Percentiles rank a stretch among this genome's conserved stretches.
These are phyloP conservation scores for Colletotrichum sp. DNA, from an alignment of 2,329 filamentous ascomycete species.

Conservation along the genomic window DNA sequence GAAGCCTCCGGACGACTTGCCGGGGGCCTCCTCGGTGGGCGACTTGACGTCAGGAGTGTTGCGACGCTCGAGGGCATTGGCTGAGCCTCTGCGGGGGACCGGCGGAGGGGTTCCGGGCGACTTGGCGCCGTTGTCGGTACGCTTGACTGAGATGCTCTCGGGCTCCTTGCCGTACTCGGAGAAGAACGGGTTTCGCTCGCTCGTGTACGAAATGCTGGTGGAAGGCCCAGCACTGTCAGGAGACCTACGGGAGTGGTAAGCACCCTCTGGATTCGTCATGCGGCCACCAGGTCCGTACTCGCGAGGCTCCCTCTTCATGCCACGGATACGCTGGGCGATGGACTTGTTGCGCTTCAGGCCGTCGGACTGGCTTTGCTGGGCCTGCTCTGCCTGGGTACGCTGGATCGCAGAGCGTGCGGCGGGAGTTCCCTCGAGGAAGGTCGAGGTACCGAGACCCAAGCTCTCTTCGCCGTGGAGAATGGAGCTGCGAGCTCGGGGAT, in stretches of 20 bases:
- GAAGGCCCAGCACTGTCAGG: conserved; percentile 39
- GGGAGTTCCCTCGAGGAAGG: conserved; percentile 92
- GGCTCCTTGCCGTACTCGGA: conserved; percentile 71
- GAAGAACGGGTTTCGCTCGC: conserved; percentile 80
- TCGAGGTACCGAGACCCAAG: conserved; percentile 87
- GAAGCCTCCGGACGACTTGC: conserved; percentile 60
- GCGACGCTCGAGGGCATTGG: conserved; percentile 62
- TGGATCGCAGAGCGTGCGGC: conserved; percentile 81
- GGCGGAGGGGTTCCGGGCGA: conserved; percentile 65
- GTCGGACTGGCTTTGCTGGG: conserved; percentile 54
- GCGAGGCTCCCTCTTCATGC: conserved; percentile 75
- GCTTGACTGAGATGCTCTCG: conserved; percentile 53
- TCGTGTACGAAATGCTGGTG: conserved; percentile 35
- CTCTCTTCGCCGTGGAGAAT: conserved; percentile 84
- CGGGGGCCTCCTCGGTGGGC: conserved; percentile 42
- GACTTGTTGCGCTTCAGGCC: conserved; percentile 92
- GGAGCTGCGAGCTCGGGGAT: conserved; percentile 69
- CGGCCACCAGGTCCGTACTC: conserved; percentile 64
- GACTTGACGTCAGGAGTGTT: conserved; percentile 61
- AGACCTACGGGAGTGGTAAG: conserved; percentile 43
- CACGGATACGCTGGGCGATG: conserved; percentile 86
- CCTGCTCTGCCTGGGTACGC: conserved; percentile 72
- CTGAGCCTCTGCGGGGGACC: conserved; percentile 39
- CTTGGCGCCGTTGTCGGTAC: conserved; percentile 38
- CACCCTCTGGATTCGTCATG: conserved; percentile 59